Percentiles rank a stretch among this genome's conserved stretches.
Conservation (phyloP, 2,329 filamentous ascomycete species). For the Calonectria pteridis region DNA sequence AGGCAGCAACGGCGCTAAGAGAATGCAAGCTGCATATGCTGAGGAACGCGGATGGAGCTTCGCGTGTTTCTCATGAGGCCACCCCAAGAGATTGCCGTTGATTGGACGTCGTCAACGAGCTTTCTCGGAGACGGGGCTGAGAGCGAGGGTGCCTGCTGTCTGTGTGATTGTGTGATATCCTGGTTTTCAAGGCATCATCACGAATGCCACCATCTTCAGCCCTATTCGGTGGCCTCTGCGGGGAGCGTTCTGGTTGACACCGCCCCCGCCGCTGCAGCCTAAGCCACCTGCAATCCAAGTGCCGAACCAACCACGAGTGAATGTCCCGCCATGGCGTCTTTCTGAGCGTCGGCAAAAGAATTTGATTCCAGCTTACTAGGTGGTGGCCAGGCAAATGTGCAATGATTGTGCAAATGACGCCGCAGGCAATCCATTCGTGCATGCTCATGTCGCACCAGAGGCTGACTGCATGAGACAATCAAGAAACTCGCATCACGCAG, state of each 20-base stretch:
- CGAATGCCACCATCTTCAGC: neutral
- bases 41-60: neutral
- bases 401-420: neutral
- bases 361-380: neutral
- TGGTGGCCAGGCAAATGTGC: neutral
- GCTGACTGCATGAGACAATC: neutral
- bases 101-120: neutral
- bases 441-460: neutral
- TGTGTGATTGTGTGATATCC: neutral
- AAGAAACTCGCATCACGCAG: neutral
- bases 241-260: neutral
- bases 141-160: neutral
- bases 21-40: neutral
- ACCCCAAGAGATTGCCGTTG: neutral
- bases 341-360: neutral
- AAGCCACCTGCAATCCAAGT: neutral
- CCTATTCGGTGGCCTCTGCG: neutral
- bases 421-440: neutral
- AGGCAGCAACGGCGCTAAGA: neutral
- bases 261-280: neutral
- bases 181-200: neutral
- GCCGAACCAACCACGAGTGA: neutral
- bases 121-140: neutral
- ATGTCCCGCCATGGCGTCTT: neutral
- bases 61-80: neutral